These are phyloP conservation scores for Glycine latifolia DNA, from an alignment of 306 rosid species.

Conservation along the genomic window DNA sequence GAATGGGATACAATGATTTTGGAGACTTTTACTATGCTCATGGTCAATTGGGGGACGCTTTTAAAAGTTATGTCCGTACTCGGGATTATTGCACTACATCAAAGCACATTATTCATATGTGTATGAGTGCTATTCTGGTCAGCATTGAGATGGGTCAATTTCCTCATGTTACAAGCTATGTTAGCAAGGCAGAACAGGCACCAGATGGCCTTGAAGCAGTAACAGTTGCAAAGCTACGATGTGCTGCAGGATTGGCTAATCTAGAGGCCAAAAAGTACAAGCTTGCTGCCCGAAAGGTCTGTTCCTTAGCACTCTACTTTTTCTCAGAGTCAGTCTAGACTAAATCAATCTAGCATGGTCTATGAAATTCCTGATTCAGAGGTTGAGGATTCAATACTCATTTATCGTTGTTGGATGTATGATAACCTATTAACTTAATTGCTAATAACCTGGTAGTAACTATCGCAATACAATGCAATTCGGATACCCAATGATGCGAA, in stretches of 20 bases:
- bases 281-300: conserved; percentile 98
- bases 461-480: too few species aligned
- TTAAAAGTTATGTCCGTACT: conserved; percentile 90
- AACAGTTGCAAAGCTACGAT: conserved; percentile 70
- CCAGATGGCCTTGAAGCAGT: conserved; percentile 69
- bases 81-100: conserved; percentile 96
- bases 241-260: conserved; percentile 96
- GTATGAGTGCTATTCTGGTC: conserved; percentile 90
- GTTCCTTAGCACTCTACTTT: conserved; percentile 35
- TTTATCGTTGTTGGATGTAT: conserved; percentile 32
- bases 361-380: conserved; percentile 20
- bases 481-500: too few species aligned
- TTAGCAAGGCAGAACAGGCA: conserved; percentile 87
- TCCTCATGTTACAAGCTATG: conserved; percentile 91
- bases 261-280: conserved; percentile 95
- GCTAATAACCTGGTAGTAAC: neutral
- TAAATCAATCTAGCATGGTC: conserved; percentile 21
- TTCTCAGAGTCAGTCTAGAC: conserved; percentile 13
- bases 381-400: conserved; percentile 29
- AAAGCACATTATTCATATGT: conserved; percentile 95
- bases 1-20: conserved; percentile 99
- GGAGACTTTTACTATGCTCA: conserved; percentile 95
- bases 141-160: conserved; percentile 99
- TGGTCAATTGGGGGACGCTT: conserved; percentile 91
- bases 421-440: conserved; percentile 14